phyloP scores from a whole-genome alignment of 371 early-diverging fungal genomes.

The Gilbertella persicaria region DNA sequence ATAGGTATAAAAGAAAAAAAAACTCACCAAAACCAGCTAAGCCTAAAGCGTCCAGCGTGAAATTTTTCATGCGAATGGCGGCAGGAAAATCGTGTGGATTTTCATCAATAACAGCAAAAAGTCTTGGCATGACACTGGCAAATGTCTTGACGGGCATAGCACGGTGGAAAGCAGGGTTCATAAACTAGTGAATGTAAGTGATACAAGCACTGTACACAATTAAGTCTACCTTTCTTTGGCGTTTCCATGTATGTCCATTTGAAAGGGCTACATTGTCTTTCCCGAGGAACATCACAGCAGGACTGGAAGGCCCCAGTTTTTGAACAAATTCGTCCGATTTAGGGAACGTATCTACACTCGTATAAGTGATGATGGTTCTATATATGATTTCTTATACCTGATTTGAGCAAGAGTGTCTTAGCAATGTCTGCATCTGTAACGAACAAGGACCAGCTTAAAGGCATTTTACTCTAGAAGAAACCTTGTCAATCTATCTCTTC shows the following conservation, averaged over 20 bases:
- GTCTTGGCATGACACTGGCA: constrained; percentile 17
- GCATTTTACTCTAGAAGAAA: constrained; percentile 16
- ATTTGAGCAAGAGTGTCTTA: constrained; percentile 26
- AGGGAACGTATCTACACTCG: constrained; percentile 9
- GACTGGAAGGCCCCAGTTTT: constrained; percentile 6
- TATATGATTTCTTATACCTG: constrained; percentile 21
- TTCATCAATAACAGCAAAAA: constrained; percentile 25
- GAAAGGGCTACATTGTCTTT: constrained; percentile 27
- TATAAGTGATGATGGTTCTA: neutral
- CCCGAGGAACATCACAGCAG: constrained; percentile 28
- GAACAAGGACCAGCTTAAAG: constrained; percentile 33
- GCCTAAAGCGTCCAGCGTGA: constrained; percentile 42
- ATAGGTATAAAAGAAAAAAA: neutral
- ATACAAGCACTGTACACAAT: no score
- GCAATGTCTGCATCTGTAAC: constrained; percentile 34
- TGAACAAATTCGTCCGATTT: constrained; percentile 11
- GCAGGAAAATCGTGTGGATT: constrained; percentile 8
- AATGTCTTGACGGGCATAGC: constrained; percentile 35
- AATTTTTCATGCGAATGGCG: constrained; percentile 14
- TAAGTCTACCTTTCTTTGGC: constrained; percentile 38
- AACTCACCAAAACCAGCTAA: constrained; percentile 37
- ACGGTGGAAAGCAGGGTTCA: constrained; percentile 45
- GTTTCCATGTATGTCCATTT: constrained; percentile 42
- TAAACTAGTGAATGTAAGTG: constrained; percentile 12
- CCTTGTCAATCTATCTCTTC: no score